These are phyloP conservation scores for Ophiostoma sp. DNA, from an alignment of 2,329 filamentous ascomycete genomes.

Conservation along the genomic window DNA sequence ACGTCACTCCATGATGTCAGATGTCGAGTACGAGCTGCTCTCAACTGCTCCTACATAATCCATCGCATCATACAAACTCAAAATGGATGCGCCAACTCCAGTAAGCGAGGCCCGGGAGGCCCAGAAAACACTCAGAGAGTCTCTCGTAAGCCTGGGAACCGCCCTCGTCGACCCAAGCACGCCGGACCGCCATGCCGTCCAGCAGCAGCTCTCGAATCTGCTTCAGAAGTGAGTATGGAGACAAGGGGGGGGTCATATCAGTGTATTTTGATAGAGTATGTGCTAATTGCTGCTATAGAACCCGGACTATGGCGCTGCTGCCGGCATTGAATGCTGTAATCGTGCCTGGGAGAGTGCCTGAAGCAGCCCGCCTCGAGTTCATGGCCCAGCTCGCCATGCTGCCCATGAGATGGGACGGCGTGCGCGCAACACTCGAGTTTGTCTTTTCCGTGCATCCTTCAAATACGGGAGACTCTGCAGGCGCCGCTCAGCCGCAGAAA, in stretches of 20 bases:
- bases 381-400: slow-evolving; percentile 54
- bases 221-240: slow-evolving; percentile 42
- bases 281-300: slow-evolving; percentile 20
- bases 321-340: slow-evolving; percentile 59
- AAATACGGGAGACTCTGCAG: slow-evolving; percentile 36
- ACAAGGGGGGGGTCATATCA: not conserved
- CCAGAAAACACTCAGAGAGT: slow-evolving; percentile 32
- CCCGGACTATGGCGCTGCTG: slow-evolving; percentile 46
- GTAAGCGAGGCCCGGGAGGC: slow-evolving; percentile 14
- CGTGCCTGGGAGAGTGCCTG: slow-evolving; percentile 53
- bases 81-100: slow-evolving; percentile 23
- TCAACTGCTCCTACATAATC: not conserved
- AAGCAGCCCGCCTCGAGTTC: slow-evolving; percentile 55
- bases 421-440: slow-evolving; percentile 65
- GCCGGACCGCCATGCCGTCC: slow-evolving; percentile 29
- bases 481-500: slow-evolving; percentile 45
- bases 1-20: slow-evolving; percentile 3
- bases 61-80: not conserved
- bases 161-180: slow-evolving; percentile 46
- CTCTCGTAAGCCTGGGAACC: slow-evolving; percentile 39
- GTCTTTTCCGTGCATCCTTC: slow-evolving; percentile 63
- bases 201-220: slow-evolving; percentile 43
- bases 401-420: slow-evolving; percentile 58
- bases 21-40: not conserved
- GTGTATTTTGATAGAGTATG: not conserved